Conservation (phyloP, 2,329 filamentous ascomycete genomes). For the Cylindrodendrum hubeiense region DNA sequence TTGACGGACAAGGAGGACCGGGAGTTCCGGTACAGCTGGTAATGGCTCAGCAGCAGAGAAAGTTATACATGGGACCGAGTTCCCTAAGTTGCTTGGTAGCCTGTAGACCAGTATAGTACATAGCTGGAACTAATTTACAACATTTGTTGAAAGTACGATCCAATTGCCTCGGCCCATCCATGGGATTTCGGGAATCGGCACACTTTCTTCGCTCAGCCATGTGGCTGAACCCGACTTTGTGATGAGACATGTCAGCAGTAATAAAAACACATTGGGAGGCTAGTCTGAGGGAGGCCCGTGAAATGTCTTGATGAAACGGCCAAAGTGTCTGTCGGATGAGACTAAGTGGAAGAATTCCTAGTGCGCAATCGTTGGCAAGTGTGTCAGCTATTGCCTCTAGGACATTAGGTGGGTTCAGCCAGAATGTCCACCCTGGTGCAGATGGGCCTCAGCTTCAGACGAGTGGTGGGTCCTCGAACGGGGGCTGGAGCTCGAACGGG, state of each 20-base stretch:
- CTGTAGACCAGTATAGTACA: not conserved
- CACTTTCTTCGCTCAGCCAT: not conserved
- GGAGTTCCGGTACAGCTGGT: slow-evolving; percentile 23
- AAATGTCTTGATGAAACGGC: slow-evolving; percentile 18
- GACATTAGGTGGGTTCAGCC: not conserved
- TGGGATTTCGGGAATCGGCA: not conserved
- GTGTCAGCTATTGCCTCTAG: not conserved
- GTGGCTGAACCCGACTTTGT: not conserved
- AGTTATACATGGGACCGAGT: not conserved
- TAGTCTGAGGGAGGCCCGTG: not conserved
- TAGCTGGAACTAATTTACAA: not conserved
- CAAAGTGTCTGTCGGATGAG: slow-evolving; percentile 12
- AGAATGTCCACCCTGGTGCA: not conserved
- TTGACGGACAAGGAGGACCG: slow-evolving; percentile 22
- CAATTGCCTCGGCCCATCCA: not conserved
- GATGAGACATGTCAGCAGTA: slow-evolving; percentile 11
- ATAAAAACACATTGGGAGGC: not conserved
- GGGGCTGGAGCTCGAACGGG: not conserved
- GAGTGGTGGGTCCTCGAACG: not conserved
- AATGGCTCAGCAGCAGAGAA: not conserved
- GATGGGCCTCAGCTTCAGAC: not conserved
- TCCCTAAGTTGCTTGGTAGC: not conserved
- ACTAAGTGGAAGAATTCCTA: slow-evolving; percentile 2
- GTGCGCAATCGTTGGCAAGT: not conserved
- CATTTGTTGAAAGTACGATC: not conserved